Evolutionary conservation across 2,329 filamentous ascomycete species (phyloP), one percentile per base, ranked within the genome.

Genomic region (Cordyceps cicadae): DNA sequence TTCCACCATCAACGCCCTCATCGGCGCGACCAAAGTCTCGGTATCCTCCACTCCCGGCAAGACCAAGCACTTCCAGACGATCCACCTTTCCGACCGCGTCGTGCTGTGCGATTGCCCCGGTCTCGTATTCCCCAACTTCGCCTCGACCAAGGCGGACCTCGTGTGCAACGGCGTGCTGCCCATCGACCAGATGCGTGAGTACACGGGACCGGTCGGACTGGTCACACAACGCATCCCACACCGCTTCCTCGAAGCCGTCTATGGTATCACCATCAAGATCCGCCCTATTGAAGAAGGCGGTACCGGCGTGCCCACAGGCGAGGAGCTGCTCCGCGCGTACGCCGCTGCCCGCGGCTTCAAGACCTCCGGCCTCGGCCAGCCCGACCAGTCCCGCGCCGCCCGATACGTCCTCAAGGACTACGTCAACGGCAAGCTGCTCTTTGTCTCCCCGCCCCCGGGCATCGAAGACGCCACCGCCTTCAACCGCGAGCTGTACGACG

Each of bases 21-120:
- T 97, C 62, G 95, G 95, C 55, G 87, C 94, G 60, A 99, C 97
- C 79, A 99, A 97, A 77, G 94, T 99, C 6, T 97, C 93, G 0
- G 95, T 99, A 45, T 99, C 94, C 17, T 88, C 93, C 15, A 99
- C 94, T 1, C 94, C 94, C 4, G 94, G 94, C 72, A 99, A 99
- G 78, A 99, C 94, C 15, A 99, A 99, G 79, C 94, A 99, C 70
- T 99, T 99, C 78, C 94, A 99, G 75, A 99, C 94, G 1, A 94
- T 99, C 62, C 92, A 97, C 71, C 84, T 99, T 37, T 94, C 89
- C 62, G 89, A 94, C 1, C 85, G 87, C 62, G 91, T 99, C 64
- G 83, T 97, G 52, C 84, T 99, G 7, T 97, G 94, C 75, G 94
- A 99, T 86, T 99, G 94, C 71, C 94, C 94, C 11, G 94, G 94